These are phyloP conservation scores for Boletellus ananas DNA, from an alignment of 768 basidiomycete species.

Conservation along the genomic window DNA sequence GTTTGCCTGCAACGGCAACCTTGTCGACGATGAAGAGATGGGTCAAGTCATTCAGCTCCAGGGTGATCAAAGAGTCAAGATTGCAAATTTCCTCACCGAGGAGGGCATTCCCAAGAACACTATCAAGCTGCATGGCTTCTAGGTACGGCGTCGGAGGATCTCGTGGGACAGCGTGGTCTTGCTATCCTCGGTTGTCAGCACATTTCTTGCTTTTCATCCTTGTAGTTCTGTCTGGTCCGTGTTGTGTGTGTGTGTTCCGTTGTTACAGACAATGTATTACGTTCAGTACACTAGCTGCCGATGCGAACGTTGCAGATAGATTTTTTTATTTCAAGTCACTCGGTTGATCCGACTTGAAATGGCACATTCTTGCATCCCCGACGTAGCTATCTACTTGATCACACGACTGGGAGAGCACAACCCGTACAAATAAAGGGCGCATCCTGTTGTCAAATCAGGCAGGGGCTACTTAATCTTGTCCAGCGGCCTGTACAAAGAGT, in stretches of 20 bases:
- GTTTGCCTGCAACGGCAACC: constrained; percentile 97
- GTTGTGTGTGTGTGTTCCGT: constrained; percentile 14
- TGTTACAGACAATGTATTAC: constrained; percentile 24
- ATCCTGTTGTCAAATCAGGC: constrained; percentile 12
- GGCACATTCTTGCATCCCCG: not conserved
- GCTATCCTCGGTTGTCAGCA: constrained; percentile 3
- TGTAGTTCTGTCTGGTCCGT: constrained; percentile 21
- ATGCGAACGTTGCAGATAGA: constrained; percentile 26
- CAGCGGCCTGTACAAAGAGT: constrained; percentile 57
- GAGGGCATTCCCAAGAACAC: constrained; percentile 73
- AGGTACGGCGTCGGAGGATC: constrained; percentile 24
- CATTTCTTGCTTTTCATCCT: constrained; percentile 12
- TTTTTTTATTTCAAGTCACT: constrained; percentile 6
- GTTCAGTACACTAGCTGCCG: constrained; percentile 18
- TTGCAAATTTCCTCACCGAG: constrained; percentile 80
- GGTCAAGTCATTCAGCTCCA: constrained; percentile 98
- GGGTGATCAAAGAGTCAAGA: constrained; percentile 94
- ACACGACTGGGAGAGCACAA: not conserved
- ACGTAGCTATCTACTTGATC: not conserved
- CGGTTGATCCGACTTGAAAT: constrained; percentile 3
- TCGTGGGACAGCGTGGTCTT: constrained; percentile 2
- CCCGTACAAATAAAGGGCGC: constrained; percentile 2
- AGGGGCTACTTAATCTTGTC: constrained; percentile 84
- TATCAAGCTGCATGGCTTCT: constrained; percentile 90
- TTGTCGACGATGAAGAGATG: constrained; percentile 93